Evolutionary conservation across 2,329 filamentous ascomycete genomes (phyloP).

Genomic region (Hortaea sp.): DNA sequence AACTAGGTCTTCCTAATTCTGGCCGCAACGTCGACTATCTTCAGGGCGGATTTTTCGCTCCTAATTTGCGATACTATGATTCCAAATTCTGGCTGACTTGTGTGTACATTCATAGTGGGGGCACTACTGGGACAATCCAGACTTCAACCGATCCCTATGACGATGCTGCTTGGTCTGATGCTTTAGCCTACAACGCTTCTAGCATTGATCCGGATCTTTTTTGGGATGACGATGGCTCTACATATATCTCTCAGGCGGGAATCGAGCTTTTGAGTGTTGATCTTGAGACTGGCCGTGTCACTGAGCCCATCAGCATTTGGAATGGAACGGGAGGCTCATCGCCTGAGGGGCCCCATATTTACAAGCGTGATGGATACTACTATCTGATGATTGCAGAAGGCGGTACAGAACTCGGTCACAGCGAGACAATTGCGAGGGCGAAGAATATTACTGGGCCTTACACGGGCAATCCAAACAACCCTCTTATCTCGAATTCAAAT

Average conservation of each 20-base stretch:
- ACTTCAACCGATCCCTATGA: constrained; percentile 10
- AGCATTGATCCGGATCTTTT: constrained; percentile 27
- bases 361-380: constrained; percentile 27
- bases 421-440: constrained; percentile 30
- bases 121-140: background rate
- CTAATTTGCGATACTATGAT: constrained; percentile 30
- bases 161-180: constrained; percentile 37
- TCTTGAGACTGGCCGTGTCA: constrained; percentile 22
- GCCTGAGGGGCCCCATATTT: constrained; percentile 30
- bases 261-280: constrained; percentile 24
- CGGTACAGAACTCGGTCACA: constrained; percentile 32
- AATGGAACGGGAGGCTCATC: constrained; percentile 27
- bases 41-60: constrained; percentile 37
- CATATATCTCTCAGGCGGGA: constrained; percentile 35
- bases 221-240: constrained; percentile 47
- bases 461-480: constrained; percentile 15
- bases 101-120: background rate
- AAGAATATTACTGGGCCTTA: constrained; percentile 26
- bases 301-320: constrained; percentile 22
- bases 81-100: background rate
- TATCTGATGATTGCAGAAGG: constrained; percentile 29
- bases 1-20: constrained; percentile 22
- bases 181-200: constrained; percentile 34
- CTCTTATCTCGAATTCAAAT: constrained; percentile 7
- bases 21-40: constrained; percentile 25